Percentiles rank a stretch among this genome's conserved stretches.
phyloP scores from a whole-genome alignment of 2,329 filamentous ascomycete species.

The Pseudogymnoascus sp. region DNA sequence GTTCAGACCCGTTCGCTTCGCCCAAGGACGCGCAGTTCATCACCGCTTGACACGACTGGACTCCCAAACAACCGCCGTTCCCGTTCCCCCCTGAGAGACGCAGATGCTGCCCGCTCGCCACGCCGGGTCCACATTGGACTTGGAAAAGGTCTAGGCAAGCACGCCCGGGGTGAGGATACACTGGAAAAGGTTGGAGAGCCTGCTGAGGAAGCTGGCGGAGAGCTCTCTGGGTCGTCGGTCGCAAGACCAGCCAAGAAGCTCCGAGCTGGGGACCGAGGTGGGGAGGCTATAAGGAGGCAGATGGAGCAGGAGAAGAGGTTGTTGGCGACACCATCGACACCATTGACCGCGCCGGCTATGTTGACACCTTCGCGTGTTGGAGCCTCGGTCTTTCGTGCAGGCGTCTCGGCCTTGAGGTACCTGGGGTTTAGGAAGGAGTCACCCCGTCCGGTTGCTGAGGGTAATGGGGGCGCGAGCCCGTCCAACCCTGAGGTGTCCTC shows the following conservation, averaged over 20 bases:
- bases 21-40: neutral
- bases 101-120: neutral
- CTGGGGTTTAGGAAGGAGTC: neutral
- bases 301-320: neutral
- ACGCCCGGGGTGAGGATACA: neutral
- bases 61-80: neutral
- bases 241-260: conserved; percentile 4
- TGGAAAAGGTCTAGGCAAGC: neutral
- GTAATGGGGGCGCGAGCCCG: neutral
- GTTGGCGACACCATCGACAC: neutral
- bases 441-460: neutral
- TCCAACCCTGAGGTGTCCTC: conserved; percentile 1
- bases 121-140: neutral
- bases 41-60: neutral
- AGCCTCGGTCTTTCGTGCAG: neutral
- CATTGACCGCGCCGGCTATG: neutral
- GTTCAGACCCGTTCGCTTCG: neutral
- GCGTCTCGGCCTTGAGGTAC: conserved; percentile 1
- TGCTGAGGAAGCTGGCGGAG: neutral
- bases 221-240: neutral
- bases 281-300: conserved; percentile 1
- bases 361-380: neutral
- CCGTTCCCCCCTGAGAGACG: neutral
- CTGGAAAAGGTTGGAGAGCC: neutral
- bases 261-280: conserved; percentile 6